Base-by-base conservation (phyloP, 352 stramenopile genomes). In the Elongisporangium anandrum region DNA sequence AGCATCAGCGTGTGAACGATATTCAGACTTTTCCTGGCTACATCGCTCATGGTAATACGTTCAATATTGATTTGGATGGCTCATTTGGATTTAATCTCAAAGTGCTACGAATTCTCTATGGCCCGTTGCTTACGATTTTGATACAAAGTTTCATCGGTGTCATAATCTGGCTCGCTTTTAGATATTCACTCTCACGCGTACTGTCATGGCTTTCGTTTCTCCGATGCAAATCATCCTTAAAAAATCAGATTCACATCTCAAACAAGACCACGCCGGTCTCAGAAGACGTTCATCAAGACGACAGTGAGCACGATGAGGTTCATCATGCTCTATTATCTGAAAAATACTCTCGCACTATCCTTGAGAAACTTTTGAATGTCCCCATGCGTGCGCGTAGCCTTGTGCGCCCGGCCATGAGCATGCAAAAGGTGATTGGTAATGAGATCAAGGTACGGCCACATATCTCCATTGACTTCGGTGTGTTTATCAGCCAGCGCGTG, bases 1-100 rank as follows among this genome's bases (percentile, higher is more conserved):
- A 73, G 41, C 48, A 60, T 39, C 66, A 74, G 63, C 66, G 66
- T n/a, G 15, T 65, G n/a, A 63, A 60, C 12, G 66, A 74, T 39
- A 29, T 64, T 4, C 17, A 55, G 10, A 59, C 63, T 1, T 74
- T 74, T 48, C 20, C 51, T 2, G 61, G 51, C 9, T 58, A 21
- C 29, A 45, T 71, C 8, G 66, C 63, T 26, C 57, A 63, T 22
- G 60, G 54, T 17, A 74, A 74, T 56, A 64, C 63, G 20, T 75
- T 65, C 52, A 69, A 72, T 21, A 57, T 52, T 50, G 53, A 64
- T 4, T 57, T 65, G 15, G 60, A 75, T 13, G 45, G 52, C 19
- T 49, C 61, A 2, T 54, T 65, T 9, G 56, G 26, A 13, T 70
- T 61, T 4, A 34, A 52, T 7, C 34, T 58, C 15, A 13, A 59